Evolutionary conservation across 1,139 yeast genomes (phyloP).

Genomic region (Debaryomycetaceae sp.): DNA sequence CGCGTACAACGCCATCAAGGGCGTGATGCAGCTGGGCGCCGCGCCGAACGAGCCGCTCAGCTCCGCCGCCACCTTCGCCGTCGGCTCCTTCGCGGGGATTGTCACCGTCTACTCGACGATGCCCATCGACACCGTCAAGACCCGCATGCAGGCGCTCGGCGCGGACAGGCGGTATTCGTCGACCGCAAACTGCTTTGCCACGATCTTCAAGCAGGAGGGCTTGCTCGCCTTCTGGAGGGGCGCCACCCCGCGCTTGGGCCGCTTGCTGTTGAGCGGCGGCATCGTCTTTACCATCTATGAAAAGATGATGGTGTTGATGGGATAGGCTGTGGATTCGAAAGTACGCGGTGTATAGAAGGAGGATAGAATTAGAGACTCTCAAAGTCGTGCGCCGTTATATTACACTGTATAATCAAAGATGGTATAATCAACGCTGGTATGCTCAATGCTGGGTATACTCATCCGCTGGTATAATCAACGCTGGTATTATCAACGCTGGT

Average conservation of each 20-base stretch:
- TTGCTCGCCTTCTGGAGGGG: slow-evolving; percentile 93
- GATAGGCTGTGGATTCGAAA: no score
- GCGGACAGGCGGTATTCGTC: slow-evolving; percentile 61
- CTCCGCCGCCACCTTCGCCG: slow-evolving; percentile 69
- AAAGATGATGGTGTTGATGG: slow-evolving; percentile 59
- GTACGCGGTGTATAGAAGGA: no score
- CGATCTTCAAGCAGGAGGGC: slow-evolving; percentile 84
- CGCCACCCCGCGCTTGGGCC: slow-evolving; percentile 91
- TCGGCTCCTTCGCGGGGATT: slow-evolving; percentile 89
- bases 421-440: no score
- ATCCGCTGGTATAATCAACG: no score
- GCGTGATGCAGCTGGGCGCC: slow-evolving; percentile 63
- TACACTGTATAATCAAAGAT: no score
- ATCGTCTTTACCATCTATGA: slow-evolving; percentile 93
- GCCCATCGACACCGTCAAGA: slow-evolving; percentile 97
- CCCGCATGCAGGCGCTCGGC: slow-evolving; percentile 93
- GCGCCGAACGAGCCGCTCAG: slow-evolving; percentile 67
- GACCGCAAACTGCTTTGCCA: slow-evolving; percentile 72
- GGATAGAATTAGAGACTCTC: no score
- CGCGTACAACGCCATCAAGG: slow-evolving; percentile 80
- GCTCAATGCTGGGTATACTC: no score
- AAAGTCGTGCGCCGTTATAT: no score
- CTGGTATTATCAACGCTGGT: no score
- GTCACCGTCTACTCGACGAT: slow-evolving; percentile 92
- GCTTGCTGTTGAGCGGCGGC: slow-evolving; percentile 88